Conservation (phyloP, 345 rosid genomes). For the Rhizophora apiculata region DNA sequence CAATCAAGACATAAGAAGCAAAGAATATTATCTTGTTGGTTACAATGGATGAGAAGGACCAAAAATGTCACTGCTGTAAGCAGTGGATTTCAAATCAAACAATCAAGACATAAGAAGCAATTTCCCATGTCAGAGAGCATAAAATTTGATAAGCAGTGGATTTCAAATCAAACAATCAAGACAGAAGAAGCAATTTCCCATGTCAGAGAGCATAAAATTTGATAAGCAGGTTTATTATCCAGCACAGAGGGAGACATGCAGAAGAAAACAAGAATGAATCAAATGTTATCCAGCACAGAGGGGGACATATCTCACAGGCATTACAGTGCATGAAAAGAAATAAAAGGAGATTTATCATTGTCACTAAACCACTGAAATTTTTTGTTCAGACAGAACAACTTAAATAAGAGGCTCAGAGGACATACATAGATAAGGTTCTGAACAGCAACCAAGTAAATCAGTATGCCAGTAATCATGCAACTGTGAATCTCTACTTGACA, state of each 20-base stretch:
- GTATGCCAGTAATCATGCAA: constrained; percentile 83
- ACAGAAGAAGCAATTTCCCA: not conserved
- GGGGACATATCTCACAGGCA: not conserved
- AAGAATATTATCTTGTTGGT: too few relatives aligned
- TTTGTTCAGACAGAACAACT: not conserved
- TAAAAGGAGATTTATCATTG: not conserved
- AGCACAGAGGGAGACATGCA: not conserved
- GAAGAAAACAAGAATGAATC: not conserved
- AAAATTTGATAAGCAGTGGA: not conserved
- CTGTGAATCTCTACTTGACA: constrained; percentile 52
- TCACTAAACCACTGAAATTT: not conserved
- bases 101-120: not conserved
- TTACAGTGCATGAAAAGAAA: not conserved
- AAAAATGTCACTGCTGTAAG: not conserved
- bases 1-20: not conserved
- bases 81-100: not conserved
- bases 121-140: too few relatives aligned
- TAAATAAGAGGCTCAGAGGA: constrained; percentile 10
- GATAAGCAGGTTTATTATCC: not conserved
- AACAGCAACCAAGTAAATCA: constrained; percentile 93
- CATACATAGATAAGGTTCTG: constrained; percentile 90
- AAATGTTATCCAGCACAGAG: not conserved
- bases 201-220: not conserved
- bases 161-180: not conserved
- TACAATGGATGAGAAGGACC: not conserved